Conservation (phyloP, 306 rosid genomes). For the Crataegus laevigata region DNA sequence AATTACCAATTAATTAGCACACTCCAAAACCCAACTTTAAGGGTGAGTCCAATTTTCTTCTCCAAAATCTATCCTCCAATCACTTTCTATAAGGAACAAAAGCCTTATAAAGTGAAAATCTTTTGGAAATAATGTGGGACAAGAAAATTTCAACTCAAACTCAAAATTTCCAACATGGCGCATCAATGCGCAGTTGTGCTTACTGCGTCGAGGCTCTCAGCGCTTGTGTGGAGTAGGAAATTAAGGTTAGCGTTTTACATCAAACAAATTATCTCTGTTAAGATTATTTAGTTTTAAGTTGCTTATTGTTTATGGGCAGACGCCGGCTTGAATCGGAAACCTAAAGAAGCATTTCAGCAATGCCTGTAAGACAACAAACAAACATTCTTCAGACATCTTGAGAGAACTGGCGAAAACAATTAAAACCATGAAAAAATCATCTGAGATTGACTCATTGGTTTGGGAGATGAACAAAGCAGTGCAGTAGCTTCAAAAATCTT, state of each 20-base stretch:
- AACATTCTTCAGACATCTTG: constrained; percentile 30
- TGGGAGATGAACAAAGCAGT: constrained; percentile 45
- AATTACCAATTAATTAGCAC: too few species aligned
- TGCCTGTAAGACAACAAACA: constrained; percentile 30
- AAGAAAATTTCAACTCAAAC: too few species aligned
- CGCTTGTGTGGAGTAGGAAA: constrained; percentile 47
- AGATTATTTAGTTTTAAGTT: not conserved
- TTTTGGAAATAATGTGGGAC: too few species aligned
- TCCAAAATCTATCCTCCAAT: too few species aligned
- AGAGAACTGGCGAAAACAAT: constrained; percentile 43
- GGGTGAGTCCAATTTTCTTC: too few species aligned
- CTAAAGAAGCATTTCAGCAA: constrained; percentile 36
- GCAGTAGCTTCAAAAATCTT: constrained; percentile 35
- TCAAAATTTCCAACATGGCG: too few species aligned
- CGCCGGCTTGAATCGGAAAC: constrained; percentile 28
- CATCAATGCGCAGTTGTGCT: constrained; percentile 61
- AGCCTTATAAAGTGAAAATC: too few species aligned
- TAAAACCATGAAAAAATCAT: constrained; percentile 57
- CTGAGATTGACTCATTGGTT: constrained; percentile 25
- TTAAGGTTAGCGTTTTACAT: constrained; percentile 26
- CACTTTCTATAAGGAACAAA: too few species aligned
- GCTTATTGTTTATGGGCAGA: not conserved
- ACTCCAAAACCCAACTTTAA: too few species aligned
- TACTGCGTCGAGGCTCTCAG: constrained; percentile 67
- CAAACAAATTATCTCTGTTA: not conserved